Evolutionary conservation across 306 rosid genomes (phyloP), one percentile per base, ranked within the genome.

Genomic region (Corylus heterophylla): DNA sequence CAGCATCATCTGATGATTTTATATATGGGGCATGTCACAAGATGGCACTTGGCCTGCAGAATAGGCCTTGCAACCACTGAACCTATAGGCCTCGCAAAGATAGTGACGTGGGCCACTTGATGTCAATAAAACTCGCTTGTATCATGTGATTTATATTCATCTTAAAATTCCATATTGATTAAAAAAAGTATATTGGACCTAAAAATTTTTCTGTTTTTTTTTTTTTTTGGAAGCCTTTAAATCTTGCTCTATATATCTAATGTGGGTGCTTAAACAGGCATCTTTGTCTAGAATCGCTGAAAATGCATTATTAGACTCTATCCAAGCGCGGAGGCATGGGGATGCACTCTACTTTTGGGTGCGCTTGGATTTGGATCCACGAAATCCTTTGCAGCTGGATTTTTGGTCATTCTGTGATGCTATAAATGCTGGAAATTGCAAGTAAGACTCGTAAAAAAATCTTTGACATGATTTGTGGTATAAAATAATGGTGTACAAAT

Each of bases 381-480:
- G 89, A 76, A 90, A 88, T 75, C 94, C 97, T 62, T 86, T 37
- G 76, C 80, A 81, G 85, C 89, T 85, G 52, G 93, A 96, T 78
- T 96, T 96, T 71, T 96, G 99, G 99, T 91, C 99, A 22, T 90
- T 93, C 80, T 96, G 99, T 47, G 91, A 96, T 82, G 88, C 90
- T 74, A 73, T 89, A 80, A 96, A 96, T 82, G 96, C 98, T 39
- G 99, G 99, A 86, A 90, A 94, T 81, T 96, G 99, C 99, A 91
- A 81, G 99, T 96, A 91, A 83, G 89, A 62, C 75, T 49, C 27
- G 22, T 52, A 44, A 73, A 63, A 12, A 18, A 42, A 66, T 55
- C 20, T 37, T 47, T 52, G 69, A 9, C 25, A 20, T 74, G 25
- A 70, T 58, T 52, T 54, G 64, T 76, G n/a, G 6, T 64, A 17